Evolutionary conservation across 2,329 filamentous ascomycete genomes (phyloP).

Genomic region (Zymoseptoria passerinii): DNA sequence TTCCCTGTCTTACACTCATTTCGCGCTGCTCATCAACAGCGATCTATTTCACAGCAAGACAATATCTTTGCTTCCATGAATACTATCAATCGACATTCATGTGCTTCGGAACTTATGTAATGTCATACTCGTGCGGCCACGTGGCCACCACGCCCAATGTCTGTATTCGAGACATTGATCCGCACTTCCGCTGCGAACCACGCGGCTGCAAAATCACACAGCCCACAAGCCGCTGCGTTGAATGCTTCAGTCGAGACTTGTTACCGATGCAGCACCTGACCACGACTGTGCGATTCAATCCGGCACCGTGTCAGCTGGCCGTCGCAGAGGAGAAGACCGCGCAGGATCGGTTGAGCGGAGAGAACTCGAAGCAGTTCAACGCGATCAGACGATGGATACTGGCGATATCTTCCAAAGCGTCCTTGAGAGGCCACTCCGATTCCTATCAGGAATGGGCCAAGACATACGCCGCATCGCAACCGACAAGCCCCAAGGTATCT

Average conservation of each 20-base stretch:
- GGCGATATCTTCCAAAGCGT: not conserved
- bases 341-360: not conserved
- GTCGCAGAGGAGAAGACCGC: not conserved
- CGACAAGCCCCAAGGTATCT: not conserved
- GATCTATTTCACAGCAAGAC: not conserved
- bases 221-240: slow-evolving; percentile 15
- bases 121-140: slow-evolving; percentile 18
- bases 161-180: slow-evolving; percentile 15
- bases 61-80: not conserved
- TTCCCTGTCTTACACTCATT: not conserved
- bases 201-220: slow-evolving; percentile 19
- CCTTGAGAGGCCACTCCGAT: not conserved
- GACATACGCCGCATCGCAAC: not conserved
- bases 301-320: not conserved
- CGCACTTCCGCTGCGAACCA: slow-evolving; percentile 18
- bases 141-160: slow-evolving; percentile 11
- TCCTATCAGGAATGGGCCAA: not conserved
- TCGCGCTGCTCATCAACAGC: not conserved
- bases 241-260: slow-evolving; percentile 16
- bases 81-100: slow-evolving; percentile 4
- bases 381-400: not conserved
- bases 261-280: slow-evolving; percentile 10
- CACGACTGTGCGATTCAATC: slow-evolving; percentile 16
- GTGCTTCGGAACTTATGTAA: slow-evolving; percentile 17
- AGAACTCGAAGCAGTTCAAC: not conserved